phyloP scores from a whole-genome alignment of 495 filamentous ascomycete genomes.

The Neurospora intermedia region DNA sequence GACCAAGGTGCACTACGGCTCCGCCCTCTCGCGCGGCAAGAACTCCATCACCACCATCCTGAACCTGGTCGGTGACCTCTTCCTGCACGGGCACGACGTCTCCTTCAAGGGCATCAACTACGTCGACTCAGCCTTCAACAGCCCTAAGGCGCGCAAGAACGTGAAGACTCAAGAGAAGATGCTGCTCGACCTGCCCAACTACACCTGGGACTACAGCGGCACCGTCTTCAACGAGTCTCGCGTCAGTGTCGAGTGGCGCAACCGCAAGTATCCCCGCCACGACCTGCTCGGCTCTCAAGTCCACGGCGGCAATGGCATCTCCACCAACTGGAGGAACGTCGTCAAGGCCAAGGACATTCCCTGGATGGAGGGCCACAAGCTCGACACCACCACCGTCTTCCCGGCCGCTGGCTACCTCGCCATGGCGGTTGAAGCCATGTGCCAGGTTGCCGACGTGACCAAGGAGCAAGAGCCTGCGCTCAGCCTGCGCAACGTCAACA shows the following conservation, averaged over 20 bases:
- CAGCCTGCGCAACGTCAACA: conserved; percentile 16
- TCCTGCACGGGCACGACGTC: conserved; percentile 18
- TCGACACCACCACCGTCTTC: conserved; percentile 32
- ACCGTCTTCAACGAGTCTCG: conserved; percentile 32
- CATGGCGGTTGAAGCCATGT: conserved; percentile 41
- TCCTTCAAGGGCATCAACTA: conserved; percentile 14
- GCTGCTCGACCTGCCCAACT: conserved; percentile 21
- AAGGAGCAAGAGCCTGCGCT: neutral
- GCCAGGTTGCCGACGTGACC: conserved; percentile 13
- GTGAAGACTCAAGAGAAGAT: conserved; percentile 13
- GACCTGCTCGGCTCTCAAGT: conserved; percentile 33
- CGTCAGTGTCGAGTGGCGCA: conserved; percentile 31
- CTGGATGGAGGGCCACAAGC: conserved; percentile 40
- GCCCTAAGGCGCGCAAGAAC: conserved; percentile 4
- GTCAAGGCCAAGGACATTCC: conserved; percentile 30
- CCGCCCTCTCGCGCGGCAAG: conserved; percentile 18
- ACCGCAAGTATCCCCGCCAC: conserved; percentile 23
- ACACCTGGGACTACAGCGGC: conserved; percentile 31
- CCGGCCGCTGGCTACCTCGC: conserved; percentile 46
- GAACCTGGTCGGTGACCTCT: conserved; percentile 21
- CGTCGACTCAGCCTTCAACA: conserved; percentile 5
- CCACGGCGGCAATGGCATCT: conserved; percentile 25
- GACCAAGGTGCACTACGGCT: conserved; percentile 13
- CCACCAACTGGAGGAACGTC: conserved; percentile 36
- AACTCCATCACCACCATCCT: conserved; percentile 15